A percentile compares a stretch with the other conserved stretches of the same genome.
phyloP scores from a whole-genome alignment of 345 rosid genomes.

The Arabis alpina region DNA sequence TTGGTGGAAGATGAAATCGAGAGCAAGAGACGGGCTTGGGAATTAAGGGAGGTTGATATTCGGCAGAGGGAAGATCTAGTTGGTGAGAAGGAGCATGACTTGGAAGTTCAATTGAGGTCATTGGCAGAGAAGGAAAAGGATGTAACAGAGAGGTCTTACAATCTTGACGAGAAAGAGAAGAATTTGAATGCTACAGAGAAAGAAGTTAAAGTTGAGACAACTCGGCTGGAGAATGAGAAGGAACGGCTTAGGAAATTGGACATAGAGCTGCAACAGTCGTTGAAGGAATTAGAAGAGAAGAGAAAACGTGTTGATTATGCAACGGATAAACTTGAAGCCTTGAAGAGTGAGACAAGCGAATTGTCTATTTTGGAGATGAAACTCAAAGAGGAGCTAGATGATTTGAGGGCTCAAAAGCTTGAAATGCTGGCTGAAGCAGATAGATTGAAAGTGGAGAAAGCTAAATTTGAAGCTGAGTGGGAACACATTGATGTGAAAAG shows the following conservation, averaged over 20 bases:
- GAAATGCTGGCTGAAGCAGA: constrained; percentile 84
- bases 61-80: constrained; percentile 66
- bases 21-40: constrained; percentile 87
- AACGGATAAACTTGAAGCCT: constrained; percentile 67
- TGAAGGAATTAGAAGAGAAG: constrained; percentile 67
- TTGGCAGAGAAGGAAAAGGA: constrained; percentile 78
- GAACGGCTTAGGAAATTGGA: constrained; percentile 63
- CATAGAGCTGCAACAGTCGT: constrained; percentile 66
- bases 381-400: constrained; percentile 94
- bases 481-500: constrained; percentile 92
- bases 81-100: constrained; percentile 77
- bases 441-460: constrained; percentile 73
- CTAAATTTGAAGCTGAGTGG: constrained; percentile 90
- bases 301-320: constrained; percentile 67
- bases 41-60: constrained; percentile 85
- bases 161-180: constrained; percentile 68
- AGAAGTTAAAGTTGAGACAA: constrained; percentile 53
- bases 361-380: constrained; percentile 74
- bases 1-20: constrained; percentile 84
- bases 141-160: constrained; percentile 52
- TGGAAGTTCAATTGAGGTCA: constrained; percentile 64
- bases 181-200: constrained; percentile 52
- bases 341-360: constrained; percentile 79
- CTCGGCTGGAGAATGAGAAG: constrained; percentile 58
- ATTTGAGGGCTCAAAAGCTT: constrained; percentile 73